These are phyloP conservation scores for Diutina rugosa DNA, from an alignment of 1,139 yeast species.

Conservation along the genomic window DNA sequence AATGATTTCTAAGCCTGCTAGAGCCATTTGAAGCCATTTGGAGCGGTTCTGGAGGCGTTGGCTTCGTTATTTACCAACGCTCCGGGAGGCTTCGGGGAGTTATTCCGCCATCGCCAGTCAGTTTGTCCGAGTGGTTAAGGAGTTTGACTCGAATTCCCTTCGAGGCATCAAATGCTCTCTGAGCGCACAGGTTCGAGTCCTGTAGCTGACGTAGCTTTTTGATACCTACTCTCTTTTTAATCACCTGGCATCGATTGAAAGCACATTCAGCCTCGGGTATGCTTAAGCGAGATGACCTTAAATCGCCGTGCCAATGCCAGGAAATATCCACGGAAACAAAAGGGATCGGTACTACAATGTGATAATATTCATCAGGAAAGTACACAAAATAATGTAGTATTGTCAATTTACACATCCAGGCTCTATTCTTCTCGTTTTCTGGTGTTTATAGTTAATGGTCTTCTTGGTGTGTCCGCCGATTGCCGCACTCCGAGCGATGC, in stretches of 20 bases:
- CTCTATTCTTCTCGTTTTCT: too few species aligned
- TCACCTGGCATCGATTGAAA: too few species aligned
- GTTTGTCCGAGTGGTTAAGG: constrained; percentile 2
- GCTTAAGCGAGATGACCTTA: not conserved
- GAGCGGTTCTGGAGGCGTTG: not conserved
- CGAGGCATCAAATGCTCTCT: constrained; percentile 1
- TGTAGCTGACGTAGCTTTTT: not conserved
- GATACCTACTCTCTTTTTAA: not conserved
- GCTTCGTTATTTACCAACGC: not conserved
- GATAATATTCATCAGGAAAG: too few species aligned
- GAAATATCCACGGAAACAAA: too few species aligned
- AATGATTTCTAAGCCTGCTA: too few species aligned
- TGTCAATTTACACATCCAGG: too few species aligned
- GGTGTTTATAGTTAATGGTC: not conserved
- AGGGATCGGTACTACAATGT: too few species aligned
- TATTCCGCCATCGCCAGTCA: not conserved
- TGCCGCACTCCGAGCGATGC: not conserved
- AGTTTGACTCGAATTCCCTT: not conserved
- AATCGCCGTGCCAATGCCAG: not conserved
- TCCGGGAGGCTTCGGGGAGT: not conserved
- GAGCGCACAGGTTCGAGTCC: constrained; percentile 2
- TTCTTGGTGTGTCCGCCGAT: not conserved
- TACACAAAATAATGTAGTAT: too few species aligned
- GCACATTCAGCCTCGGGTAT: not conserved
- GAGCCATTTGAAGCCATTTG: too few species aligned